Base-by-base conservation (phyloP, 305 asterid species). In the Fraxinus sp. region DNA sequence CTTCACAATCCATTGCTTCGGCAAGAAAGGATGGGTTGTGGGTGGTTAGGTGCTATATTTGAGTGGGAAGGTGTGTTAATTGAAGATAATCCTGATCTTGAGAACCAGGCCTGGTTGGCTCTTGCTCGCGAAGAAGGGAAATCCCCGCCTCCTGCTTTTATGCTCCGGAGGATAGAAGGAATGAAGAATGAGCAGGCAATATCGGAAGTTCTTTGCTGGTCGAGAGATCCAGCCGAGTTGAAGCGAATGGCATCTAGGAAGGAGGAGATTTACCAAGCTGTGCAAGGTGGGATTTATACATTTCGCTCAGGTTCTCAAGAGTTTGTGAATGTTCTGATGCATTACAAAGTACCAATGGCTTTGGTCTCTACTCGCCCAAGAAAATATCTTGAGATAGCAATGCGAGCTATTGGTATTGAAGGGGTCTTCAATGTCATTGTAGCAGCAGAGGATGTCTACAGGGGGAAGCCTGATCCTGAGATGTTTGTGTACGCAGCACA, bases 121-220 rank as follows among this genome's bases (percentile, higher is more conserved):
- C 95, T 96, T 37, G 86, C 98, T 10, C 89, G 89, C 77, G 98
- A 96, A 86, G 98, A 92, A 85, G 97, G 97, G n/a, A 91, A 91
- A 86, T 88, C 95, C 0, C 94, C 95, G 0, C 98, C 98, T 2
- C 93, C 95, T 0, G 90, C 93, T 41, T 94, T 93, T 84, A 82
- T 96, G 87, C 94, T 96, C 28, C 85, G 88, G 33, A 87, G 99
- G 80, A 87, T 96, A 2, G 95, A 93, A 85, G 99, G 99, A 32
- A 96, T 96, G 98, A 96, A 96, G 81, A 96, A 90, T 3, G 98
- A 96, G 91, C 99, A 96, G 81, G 99, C 98, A 0, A 94, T 96
- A 24, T 88, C 97, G 0, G 99, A 96, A 83, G 98, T 96, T 84
- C 97, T 96, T 46, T 96, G 98, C 85, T 94, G 99, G 99, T 91